Percentiles rank a stretch among this genome's conserved stretches.
These are phyloP conservation scores for Botrytis galanthina DNA, from an alignment of 2,329 filamentous ascomycete species.

Conservation along the genomic window DNA sequence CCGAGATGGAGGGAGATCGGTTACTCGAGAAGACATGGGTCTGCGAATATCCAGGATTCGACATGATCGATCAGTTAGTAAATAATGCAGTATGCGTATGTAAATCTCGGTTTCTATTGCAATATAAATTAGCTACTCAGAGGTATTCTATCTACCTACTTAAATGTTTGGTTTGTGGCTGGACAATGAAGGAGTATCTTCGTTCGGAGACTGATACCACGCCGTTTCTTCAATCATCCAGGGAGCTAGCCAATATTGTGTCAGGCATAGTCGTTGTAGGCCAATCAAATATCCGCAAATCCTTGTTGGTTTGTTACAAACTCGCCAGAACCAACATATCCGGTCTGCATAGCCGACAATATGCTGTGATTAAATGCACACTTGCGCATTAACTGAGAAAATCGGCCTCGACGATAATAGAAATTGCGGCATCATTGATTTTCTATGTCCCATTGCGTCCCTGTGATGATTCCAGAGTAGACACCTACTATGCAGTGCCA, in stretches of 20 bases:
- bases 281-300: constrained; percentile 1
- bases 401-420: constrained; percentile 3
- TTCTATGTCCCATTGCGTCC: not conserved
- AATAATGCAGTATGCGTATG: not conserved
- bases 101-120: not conserved
- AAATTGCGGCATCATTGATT: not conserved
- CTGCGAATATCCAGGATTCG: not conserved
- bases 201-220: not conserved
- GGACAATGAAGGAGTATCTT: not conserved
- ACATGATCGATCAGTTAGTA: not conserved
- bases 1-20: not conserved
- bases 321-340: not conserved
- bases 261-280: not conserved
- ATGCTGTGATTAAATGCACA: constrained; percentile 6
- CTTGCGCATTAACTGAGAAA: not conserved
- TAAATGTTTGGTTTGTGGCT: constrained; percentile 2
- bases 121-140: not conserved
- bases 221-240: not conserved
- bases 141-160: not conserved
- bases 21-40: not conserved
- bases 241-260: not conserved
- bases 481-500: not conserved
- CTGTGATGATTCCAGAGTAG: not conserved
- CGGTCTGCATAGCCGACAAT: not conserved
- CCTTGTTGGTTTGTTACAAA: not conserved